Base-by-base conservation (phyloP, 2,329 filamentous ascomycete genomes). In the Ceratocystis destructans region DNA sequence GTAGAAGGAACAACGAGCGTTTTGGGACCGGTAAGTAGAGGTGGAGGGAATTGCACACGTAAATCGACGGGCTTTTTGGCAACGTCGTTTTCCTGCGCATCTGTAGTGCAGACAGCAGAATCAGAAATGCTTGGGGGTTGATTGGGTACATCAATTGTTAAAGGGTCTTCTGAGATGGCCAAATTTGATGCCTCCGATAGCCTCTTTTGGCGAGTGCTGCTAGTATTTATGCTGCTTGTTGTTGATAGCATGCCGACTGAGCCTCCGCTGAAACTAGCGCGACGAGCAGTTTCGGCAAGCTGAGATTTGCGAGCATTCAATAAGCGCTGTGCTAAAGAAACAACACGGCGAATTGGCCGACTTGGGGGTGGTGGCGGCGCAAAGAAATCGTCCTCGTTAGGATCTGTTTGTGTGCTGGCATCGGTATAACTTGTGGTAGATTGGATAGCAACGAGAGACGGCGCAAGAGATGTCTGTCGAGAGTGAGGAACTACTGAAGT, bases 41-140 rank as follows among this genome's bases (percentile, higher is more conserved):
- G 76, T 1, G 82, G 79, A 6, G 84, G 83, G 73, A 85, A 74
- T 65, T 85, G 82, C 5, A 86, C 80, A 12, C 77, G 77, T 3
- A 82, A 70, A 64, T 82, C 79, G 0, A 77, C 76, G 1, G 77
- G 76, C 66, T 74, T 80, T 48, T 69, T 73, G 70, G 44, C 41
- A 22, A 45, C 25, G 7, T 22, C 15, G 25, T 15, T 6, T 31
- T 63, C 61, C 31, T 63, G 64, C 41, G 55, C 5, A 25, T 59
- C 55, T 1, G 15, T 59, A 25, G 10, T 37, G 8, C 25, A 37
- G 31, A 20, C 5, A 59, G 17, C 31, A n/a, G 55, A n/a, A 12
- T 59, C 55, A 6, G 55, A 12, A n/a, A 37, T 31, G 5, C 15
- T 8, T 7, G 17, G 55, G 28, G 55, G 15, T 10, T 59, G 55